Evolutionary conservation across 768 basidiomycete genomes (phyloP), one percentile per base, ranked within the genome.

Genomic region (Boletus fagicola): DNA sequence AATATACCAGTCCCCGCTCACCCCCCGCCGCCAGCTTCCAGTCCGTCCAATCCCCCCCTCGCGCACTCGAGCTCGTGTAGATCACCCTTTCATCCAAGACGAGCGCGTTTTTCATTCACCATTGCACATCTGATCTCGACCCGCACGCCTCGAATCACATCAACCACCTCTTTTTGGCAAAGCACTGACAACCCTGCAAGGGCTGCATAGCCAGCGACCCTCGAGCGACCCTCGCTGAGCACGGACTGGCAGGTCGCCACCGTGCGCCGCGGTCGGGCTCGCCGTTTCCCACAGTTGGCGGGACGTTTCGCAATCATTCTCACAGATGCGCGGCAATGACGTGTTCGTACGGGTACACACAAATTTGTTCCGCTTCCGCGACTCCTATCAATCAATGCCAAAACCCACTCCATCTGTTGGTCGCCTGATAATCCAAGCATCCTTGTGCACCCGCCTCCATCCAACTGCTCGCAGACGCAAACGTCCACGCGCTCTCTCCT

Each of bases 361-460:
- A 18, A 35, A 36, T 24, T 24, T 24, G 22, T 22, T 36, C 15
- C 20, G 8, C 31, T n/a, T n/a, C 6, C n/a, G 8, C 22, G 16
- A 8, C 24, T 18, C 35, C n/a, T 28, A 11, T 51, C 39, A 2
- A 20, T 40, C 38, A 39, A 33, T 56, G 54, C 67, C 68, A 68
- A 30, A 65, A 57, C n/a, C 61, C 66, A 12, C 60, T 65, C 68
- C 67, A 70, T 11, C 66, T 53, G 31, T 51, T 61, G 12, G 48
- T 52, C 15, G 38, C 22, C n/a, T 57, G 52, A 26, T 39, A 35
- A 9, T 62, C 62, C 52, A 51, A 1, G 2, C 59, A 57, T 10
- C 54, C 51, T 10, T 46, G 49, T 5, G 11, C 49, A n/a, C 40
- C 35, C 24, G 38, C 35, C 16, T 50, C 54, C 38, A 42, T 36